phyloP scores from a whole-genome alignment of 805 yeast genomes.

The Torulaspora quercuum region DNA sequence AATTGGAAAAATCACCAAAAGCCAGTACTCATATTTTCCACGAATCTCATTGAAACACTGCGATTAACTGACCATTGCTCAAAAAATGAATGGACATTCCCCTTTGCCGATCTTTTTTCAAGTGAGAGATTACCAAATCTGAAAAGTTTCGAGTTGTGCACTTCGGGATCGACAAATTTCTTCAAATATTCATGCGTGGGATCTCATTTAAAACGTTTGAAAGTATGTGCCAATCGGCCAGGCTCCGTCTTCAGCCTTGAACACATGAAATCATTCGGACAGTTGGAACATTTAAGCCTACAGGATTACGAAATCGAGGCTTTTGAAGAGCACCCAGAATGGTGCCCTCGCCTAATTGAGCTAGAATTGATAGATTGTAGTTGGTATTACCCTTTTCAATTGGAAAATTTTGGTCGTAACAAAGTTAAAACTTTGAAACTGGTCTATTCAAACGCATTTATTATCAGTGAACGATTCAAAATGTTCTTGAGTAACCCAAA shows the following conservation, averaged over 20 bases:
- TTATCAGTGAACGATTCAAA: constrained; percentile 38
- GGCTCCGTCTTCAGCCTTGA: constrained; percentile 41
- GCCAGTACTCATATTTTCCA: constrained; percentile 10
- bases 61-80: constrained; percentile 31
- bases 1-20: constrained; percentile 12
- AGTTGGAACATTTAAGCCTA: constrained; percentile 38
- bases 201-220: constrained; percentile 19
- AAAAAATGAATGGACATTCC: constrained; percentile 38
- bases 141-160: constrained; percentile 23
- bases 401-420: constrained; percentile 33
- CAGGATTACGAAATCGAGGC: constrained; percentile 43
- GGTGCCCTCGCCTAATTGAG: constrained; percentile 24
- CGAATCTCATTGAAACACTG: constrained; percentile 26
- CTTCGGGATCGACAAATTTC: constrained; percentile 36
- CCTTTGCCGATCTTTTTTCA: constrained; percentile 29
- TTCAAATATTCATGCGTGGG: constrained; percentile 32
- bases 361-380: constrained; percentile 45
- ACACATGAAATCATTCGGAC: constrained; percentile 41
- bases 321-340: constrained; percentile 36
- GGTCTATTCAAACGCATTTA: constrained; percentile 34
- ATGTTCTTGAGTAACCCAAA: constrained; percentile 32
- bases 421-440: constrained; percentile 27
- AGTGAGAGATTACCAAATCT: constrained; percentile 23
- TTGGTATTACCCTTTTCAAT: constrained; percentile 56
- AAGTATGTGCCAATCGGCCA: constrained; percentile 21